These are phyloP conservation scores for Cladosporium cucumerinum DNA, from an alignment of 2,329 filamentous ascomycete genomes.

Conservation along the genomic window DNA sequence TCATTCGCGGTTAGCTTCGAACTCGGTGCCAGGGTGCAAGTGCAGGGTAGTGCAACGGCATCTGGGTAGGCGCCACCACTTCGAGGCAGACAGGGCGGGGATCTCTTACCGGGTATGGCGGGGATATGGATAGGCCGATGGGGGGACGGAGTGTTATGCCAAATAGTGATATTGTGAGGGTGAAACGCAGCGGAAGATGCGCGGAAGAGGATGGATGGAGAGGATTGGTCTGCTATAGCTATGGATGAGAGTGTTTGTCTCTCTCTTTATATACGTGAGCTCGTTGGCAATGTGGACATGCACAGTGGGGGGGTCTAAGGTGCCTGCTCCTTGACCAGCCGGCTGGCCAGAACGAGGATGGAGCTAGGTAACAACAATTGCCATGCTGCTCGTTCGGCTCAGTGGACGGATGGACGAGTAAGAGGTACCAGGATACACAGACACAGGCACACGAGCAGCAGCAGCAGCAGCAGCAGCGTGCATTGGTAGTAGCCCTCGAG, in stretches of 20 bases:
- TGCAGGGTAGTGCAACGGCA: background rate
- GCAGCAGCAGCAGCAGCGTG: background rate
- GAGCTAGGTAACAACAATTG: conserved; percentile 8
- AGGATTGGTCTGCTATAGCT: background rate
- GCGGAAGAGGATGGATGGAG: background rate
- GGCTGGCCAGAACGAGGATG: background rate
- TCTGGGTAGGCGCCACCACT: conserved; percentile 3
- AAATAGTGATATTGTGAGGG: background rate
- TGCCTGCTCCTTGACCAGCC: background rate
- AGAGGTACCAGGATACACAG: background rate
- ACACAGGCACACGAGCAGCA: background rate
- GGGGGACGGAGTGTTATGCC: background rate
- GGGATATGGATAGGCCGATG: background rate
- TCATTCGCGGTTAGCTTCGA: conserved; percentile 14
- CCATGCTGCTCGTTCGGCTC: background rate
- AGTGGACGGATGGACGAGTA: background rate
- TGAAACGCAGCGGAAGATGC: conserved; percentile 6
- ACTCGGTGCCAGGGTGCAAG: conserved; percentile 3
- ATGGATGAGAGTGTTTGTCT: background rate
- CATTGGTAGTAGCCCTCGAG: background rate
- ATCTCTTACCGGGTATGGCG: conserved; percentile 13
- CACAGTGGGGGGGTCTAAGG: conserved; percentile 2
- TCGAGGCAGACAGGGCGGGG: conserved; percentile 1
- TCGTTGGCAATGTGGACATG: background rate
- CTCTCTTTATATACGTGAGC: background rate